phyloP scores from a whole-genome alignment of 2,329 filamentous ascomycete genomes.

The Eurotiales sp. region DNA sequence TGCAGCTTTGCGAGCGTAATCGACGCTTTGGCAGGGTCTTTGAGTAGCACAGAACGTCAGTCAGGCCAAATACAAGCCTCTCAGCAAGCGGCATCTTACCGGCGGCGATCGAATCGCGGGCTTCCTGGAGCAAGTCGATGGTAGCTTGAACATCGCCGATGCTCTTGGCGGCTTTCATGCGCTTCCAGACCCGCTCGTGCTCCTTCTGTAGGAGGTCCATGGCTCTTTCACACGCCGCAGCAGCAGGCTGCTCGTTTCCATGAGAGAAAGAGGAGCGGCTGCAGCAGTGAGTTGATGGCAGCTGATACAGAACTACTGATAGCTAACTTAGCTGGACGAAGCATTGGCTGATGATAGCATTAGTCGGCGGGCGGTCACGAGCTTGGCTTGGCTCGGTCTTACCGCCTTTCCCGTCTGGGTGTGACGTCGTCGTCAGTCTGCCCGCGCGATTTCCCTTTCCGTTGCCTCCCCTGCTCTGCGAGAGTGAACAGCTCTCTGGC shows the following conservation, averaged over 20 bases:
- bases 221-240: slow-evolving; percentile 15
- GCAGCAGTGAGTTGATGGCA: neutral
- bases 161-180: slow-evolving; percentile 65
- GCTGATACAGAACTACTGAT: too few relatives aligned
- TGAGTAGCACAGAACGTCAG: neutral
- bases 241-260: neutral
- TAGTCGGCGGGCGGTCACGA: slow-evolving; percentile 11
- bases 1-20: slow-evolving; percentile 79
- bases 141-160: slow-evolving; percentile 78
- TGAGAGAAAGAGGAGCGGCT: neutral
- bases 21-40: slow-evolving; percentile 66
- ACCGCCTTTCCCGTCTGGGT: neutral
- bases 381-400: neutral
- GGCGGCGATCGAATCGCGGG: slow-evolving; percentile 68
- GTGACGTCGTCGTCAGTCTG: neutral
- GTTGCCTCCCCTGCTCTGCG: too few relatives aligned
- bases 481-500: too few relatives aligned
- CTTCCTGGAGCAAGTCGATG: slow-evolving; percentile 70
- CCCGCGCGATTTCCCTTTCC: too few relatives aligned
- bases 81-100: slow-evolving; percentile 46
- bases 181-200: slow-evolving; percentile 66
- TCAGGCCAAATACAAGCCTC: neutral
- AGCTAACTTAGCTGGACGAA: too few relatives aligned
- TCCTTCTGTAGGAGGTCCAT: slow-evolving; percentile 71
- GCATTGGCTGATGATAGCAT: too few relatives aligned